phyloP scores from a whole-genome alignment of 192 early-diverging fungal species.

The Jimgerdemannia flammicorona region DNA sequence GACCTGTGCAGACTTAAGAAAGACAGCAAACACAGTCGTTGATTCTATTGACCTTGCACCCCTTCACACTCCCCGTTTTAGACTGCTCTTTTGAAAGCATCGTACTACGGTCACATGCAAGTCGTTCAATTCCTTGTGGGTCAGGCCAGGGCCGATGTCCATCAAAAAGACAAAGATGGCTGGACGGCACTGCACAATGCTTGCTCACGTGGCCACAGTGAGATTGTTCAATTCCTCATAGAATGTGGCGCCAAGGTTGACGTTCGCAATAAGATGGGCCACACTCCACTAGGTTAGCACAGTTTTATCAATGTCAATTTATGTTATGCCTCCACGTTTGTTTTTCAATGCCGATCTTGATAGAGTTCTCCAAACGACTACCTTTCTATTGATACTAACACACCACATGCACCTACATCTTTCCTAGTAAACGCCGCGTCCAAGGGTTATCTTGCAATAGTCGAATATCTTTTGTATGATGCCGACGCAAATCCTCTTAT shows the following conservation, averaged over 20 bases:
- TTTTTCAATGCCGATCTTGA: no score
- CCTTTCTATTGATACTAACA: background rate
- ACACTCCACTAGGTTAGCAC: conserved; percentile 68
- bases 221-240: conserved; percentile 53
- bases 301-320: background rate
- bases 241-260: conserved; percentile 57
- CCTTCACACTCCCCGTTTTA: conserved; percentile 17
- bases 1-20: no score
- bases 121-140: conserved; percentile 56
- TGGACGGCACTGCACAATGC: conserved; percentile 86
- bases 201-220: conserved; percentile 53
- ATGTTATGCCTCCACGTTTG: no score
- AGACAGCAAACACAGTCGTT: no score
- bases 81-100: conserved; percentile 72
- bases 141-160: conserved; percentile 53
- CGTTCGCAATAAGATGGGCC: conserved; percentile 55
- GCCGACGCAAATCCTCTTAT: conserved; percentile 57
- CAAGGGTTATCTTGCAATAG: conserved; percentile 62
- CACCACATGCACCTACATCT: background rate
- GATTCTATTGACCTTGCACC: background rate
- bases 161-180: conserved; percentile 68
- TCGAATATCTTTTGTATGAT: conserved; percentile 59
- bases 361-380: no score
- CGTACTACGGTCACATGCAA: conserved; percentile 57
- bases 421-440: conserved; percentile 65